These are phyloP conservation scores for Triticum monococcum DNA, from an alignment of 176 grass and related monocot genomes.

Conservation along the genomic window DNA sequence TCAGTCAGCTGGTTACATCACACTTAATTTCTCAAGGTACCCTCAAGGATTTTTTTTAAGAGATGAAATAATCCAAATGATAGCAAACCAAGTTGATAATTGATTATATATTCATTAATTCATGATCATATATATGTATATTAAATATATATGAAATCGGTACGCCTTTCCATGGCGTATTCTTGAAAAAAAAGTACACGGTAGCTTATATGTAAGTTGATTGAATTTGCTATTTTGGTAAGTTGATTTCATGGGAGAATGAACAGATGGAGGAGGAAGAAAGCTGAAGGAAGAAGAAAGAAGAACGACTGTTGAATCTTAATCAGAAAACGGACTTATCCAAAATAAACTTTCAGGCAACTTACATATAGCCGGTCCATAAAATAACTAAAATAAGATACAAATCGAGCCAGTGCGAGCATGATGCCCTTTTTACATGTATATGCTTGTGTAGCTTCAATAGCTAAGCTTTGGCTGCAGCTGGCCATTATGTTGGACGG, in stretches of 20 bases:
- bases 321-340: no score
- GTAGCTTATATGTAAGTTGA: no score
- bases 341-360: no score
- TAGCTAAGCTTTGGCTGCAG: background rate
- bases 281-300: no score
- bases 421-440: background rate
- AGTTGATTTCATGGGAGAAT: no score
- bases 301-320: no score
- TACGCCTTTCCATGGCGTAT: background rate
- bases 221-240: no score
- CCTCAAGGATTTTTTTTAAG: background rate
- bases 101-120: conserved; percentile 14
- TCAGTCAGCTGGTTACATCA: background rate
- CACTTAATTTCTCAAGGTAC: background rate
- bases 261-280: no score
- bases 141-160: background rate
- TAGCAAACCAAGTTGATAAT: background rate
- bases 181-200: background rate
- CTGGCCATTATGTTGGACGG: background rate
- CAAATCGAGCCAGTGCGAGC: conserved; percentile 1
- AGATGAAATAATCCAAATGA: background rate
- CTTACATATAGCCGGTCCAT: no score
- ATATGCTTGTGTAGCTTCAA: background rate
- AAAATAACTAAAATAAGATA: background rate
- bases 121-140: background rate